Percentiles rank a stretch among this genome's conserved stretches.
Evolutionary conservation across 768 basidiomycete species (phyloP).

Genomic region (Naganishia randhawae): DNA sequence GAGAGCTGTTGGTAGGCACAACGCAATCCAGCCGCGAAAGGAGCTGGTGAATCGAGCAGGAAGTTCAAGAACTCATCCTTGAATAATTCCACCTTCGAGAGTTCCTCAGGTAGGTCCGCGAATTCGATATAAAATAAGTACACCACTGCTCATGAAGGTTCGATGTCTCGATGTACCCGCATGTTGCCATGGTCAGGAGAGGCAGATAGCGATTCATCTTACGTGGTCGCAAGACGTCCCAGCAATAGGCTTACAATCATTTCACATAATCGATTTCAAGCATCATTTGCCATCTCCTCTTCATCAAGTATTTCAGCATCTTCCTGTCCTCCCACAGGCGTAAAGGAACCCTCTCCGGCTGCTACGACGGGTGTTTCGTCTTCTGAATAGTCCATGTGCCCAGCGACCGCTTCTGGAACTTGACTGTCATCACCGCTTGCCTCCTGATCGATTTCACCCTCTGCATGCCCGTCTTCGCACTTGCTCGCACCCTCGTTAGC

Average conservation of each 20-base stretch:
- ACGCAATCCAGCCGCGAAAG: no score
- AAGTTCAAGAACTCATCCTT: no score
- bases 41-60: no score
- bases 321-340: neutral
- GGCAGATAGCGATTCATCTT: neutral
- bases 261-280: neutral
- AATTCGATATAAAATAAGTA: no score
- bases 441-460: neutral
- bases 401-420: conserved; percentile 13
- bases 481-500: conserved; percentile 33
- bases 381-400: neutral
- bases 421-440: neutral
- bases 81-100: no score
- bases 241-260: neutral
- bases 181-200: no score
- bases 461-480: conserved; percentile 35
- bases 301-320: neutral
- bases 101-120: no score
- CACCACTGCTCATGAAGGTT: no score
- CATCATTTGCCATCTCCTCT: conserved; percentile 14
- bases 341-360: neutral
- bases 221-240: neutral
- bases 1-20: no score
- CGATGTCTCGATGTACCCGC: no score
- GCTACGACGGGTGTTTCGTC: neutral